These are phyloP conservation scores for Pythium apleroticum DNA, from an alignment of 352 stramenopile genomes.

Conservation along the genomic window DNA sequence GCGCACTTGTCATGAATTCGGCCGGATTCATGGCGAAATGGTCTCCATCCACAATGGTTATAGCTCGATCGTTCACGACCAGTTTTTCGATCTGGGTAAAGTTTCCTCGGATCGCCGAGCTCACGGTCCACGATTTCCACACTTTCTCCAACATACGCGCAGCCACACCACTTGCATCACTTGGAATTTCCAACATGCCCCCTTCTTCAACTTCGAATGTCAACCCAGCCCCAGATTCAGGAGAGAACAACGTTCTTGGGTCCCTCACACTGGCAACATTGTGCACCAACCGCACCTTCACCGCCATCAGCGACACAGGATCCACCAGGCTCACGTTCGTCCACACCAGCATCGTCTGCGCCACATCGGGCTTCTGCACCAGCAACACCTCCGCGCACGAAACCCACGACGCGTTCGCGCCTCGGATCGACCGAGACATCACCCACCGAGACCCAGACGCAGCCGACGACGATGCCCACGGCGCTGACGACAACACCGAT, in stretches of 20 bases:
- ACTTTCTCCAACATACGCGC: not conserved
- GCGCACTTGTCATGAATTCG: not conserved
- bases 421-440: conserved; percentile 9
- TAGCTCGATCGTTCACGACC: not conserved
- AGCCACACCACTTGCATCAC: not conserved
- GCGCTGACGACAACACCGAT: no score
- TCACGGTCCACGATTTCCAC: not conserved
- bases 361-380: conserved; percentile 28
- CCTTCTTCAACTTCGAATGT: conserved; percentile 14
- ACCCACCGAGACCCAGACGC: no score
- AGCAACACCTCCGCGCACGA: conserved; percentile 29
- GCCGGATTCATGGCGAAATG: conserved; percentile 1
- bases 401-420: conserved; percentile 26
- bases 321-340: conserved; percentile 39
- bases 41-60: not conserved
- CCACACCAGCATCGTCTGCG: conserved; percentile 29
- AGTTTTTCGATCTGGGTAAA: not conserved
- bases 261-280: conserved; percentile 23
- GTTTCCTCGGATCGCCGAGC: not conserved
- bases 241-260: conserved; percentile 4
- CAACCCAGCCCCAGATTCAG: not conserved
- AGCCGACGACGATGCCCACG: no score
- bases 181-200: not conserved
- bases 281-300: conserved; percentile 33
- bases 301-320: conserved; percentile 19